Evolutionary conservation across 2,329 filamentous ascomycete genomes (phyloP).

Genomic region (Alternaria novae-zelandiae): DNA sequence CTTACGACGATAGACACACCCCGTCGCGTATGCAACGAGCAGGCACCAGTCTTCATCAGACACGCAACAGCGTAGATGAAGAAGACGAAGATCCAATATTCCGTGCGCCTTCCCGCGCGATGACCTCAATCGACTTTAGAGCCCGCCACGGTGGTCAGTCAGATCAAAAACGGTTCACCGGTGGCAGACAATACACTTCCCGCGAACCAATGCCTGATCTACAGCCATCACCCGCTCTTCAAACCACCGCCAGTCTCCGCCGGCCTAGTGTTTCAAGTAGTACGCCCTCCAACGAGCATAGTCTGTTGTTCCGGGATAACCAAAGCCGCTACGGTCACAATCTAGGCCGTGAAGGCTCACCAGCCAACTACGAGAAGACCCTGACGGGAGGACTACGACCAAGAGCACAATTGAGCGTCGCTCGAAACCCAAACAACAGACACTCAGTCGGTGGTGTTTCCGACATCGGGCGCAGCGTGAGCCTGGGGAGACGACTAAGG

Average conservation of each 20-base stretch:
- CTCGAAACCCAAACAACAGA: constrained; percentile 35
- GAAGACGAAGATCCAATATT: constrained; percentile 49
- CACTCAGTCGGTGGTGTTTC: constrained; percentile 37
- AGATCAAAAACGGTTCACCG: constrained; percentile 27
- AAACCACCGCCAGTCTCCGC: constrained; percentile 35
- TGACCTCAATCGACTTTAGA: constrained; percentile 51
- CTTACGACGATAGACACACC: constrained; percentile 26
- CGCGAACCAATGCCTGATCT: constrained; percentile 47
- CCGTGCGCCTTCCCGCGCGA: constrained; percentile 56
- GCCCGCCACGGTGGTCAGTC: constrained; percentile 31
- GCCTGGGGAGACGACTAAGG: constrained; percentile 35
- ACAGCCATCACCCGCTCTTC: constrained; percentile 39
- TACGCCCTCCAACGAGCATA: constrained; percentile 30
- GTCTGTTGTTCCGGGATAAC: constrained; percentile 35
- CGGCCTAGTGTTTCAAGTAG: constrained; percentile 38
- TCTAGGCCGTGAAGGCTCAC: constrained; percentile 34
- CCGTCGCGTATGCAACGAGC: constrained; percentile 44
- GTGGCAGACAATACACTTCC: constrained; percentile 45
- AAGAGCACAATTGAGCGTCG: constrained; percentile 33
- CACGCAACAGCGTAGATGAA: constrained; percentile 42
- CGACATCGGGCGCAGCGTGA: constrained; percentile 37
- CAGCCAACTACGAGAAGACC: constrained; percentile 40
- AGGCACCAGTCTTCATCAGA: constrained; percentile 47
- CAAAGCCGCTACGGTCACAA: constrained; percentile 34
- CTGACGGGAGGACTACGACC: constrained; percentile 27